A percentile compares a stretch with the other conserved stretches of the same genome.
phyloP scores from a whole-genome alignment of 306 rosid genomes.

The Fagus sylvatica region DNA sequence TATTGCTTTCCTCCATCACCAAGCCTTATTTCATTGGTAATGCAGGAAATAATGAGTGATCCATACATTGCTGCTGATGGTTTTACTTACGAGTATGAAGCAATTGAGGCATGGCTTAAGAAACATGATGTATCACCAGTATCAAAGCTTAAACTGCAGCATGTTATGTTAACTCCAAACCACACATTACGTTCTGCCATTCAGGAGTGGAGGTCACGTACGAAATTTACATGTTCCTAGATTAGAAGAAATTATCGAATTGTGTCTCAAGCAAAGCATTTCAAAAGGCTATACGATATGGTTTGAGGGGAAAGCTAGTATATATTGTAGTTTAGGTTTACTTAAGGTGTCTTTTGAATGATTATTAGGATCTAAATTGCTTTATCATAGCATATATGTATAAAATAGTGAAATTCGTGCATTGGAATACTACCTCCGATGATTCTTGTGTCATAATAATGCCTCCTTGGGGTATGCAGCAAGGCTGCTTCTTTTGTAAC shows the following conservation, averaged over 20 bases:
- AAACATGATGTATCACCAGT: constrained; percentile 72
- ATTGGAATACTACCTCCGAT: too few species aligned
- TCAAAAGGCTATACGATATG: not conserved
- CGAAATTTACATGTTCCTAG: constrained; percentile 18
- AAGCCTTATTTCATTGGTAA: constrained; percentile 16
- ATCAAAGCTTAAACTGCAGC: constrained; percentile 61
- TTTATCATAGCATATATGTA: too few species aligned
- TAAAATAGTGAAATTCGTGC: too few species aligned
- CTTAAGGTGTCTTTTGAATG: too few species aligned
- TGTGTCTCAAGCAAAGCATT: not conserved
- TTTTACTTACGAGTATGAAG: constrained; percentile 75
- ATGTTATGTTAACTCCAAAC: constrained; percentile 64
- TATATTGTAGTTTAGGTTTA: too few species aligned
- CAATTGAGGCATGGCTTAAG: constrained; percentile 91
- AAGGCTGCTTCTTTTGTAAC: too few species aligned
- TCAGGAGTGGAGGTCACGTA: constrained; percentile 73
- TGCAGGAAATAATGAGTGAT: constrained; percentile 86
- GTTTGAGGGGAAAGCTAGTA: not conserved
- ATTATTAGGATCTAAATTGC: not conserved
- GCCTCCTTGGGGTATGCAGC: too few species aligned
- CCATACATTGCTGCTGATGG: constrained; percentile 92
- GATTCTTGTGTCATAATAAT: too few species aligned
- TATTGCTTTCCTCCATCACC: not conserved
- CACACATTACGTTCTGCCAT: constrained; percentile 81
- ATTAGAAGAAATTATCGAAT: not conserved